Evolutionary conservation across 805 yeast genomes (phyloP), one percentile per base, ranked within the genome.

Genomic region (Sugiyamaella qingdaonensis): DNA sequence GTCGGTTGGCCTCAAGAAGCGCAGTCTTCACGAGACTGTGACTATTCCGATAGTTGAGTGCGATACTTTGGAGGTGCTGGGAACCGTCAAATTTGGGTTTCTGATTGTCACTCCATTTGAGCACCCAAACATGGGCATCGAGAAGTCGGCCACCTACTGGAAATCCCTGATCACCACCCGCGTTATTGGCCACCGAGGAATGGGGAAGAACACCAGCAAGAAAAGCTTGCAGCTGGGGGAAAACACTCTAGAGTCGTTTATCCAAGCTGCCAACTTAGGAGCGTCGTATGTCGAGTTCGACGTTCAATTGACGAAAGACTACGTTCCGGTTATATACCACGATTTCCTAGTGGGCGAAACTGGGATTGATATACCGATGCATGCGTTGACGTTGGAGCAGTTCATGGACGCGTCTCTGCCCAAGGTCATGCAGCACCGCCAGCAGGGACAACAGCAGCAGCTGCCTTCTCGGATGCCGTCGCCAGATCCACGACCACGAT

Each of bases 271-370:
- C 0, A 89, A 95, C 1, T 73, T 92, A 59, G 98, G 98, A 39
- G 98, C 98, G 1, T 85, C 95, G 2, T 92, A 92, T 64, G 97
- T 92, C 49, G 98, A 92, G 70, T 92, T 92, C 67, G 98, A 92
- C 69, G 98, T 92, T 45, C 98, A 92, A 66, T 74, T 92, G 60
- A 92, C 98, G 13, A 89, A 90, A 65, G 98, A 92, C 68, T 76
- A 76, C 58, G 83, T 88, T 10, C 97, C 98, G 2, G 98, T 92
- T 5, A 86, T 92, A 29, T 92, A 92, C 64, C 98, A 92, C 68
- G 98, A 92, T 66, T 92, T 92, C 65, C 68, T 88, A 42, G 97
- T 92, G 48, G 95, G 96, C 1, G 98, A 92, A 64, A 84, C 96
- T 4, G 98, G 98, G 14, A 89, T 88, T 48, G 98, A 92, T 71